Evolutionary conservation across 2,329 filamentous ascomycete species (phyloP).

Genomic region (Cordyceps militaris): DNA sequence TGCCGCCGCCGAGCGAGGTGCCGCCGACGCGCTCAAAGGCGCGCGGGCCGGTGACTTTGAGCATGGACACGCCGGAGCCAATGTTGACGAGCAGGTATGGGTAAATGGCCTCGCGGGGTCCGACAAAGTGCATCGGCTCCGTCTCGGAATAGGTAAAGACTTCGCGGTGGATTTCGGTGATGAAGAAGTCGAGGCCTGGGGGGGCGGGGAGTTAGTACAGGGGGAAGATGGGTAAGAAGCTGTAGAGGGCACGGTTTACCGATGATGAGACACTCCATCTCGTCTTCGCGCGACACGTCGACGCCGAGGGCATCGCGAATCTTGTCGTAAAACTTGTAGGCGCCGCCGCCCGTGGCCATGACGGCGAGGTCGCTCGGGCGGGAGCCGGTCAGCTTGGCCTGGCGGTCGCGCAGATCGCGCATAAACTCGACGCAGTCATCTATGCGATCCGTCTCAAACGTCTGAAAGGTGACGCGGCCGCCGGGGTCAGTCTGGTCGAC

Average conservation of each 20-base stretch:
- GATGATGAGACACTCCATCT: conserved; percentile 98
- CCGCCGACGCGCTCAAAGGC: conserved; percentile 88
- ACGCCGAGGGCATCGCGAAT: conserved; percentile 78
- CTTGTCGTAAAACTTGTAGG: conserved; percentile 93
- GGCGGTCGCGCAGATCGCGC: conserved; percentile 74
- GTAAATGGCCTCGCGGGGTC: conserved; percentile 74
- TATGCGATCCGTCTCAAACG: conserved; percentile 92
- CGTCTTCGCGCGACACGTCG: conserved; percentile 85
- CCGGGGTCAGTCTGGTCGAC: conserved; percentile 71
- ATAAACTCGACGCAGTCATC: conserved; percentile 92
- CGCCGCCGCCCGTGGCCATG: conserved; percentile 92
- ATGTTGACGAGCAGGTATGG: conserved; percentile 98
- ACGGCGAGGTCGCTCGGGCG: conserved; percentile 69
- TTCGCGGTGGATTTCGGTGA: conserved; percentile 92
- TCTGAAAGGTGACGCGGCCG: conserved; percentile 88
- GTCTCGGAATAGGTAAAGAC: conserved; percentile 94
- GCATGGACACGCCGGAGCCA: conserved; percentile 91
- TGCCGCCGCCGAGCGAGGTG: conserved; percentile 92
- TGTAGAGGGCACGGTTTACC: conserved; percentile 41
- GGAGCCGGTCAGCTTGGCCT: conserved; percentile 68
- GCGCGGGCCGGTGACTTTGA: conserved; percentile 88
- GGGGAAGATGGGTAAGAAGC: neutral
- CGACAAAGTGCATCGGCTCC: conserved; percentile 83
- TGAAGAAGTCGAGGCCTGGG: conserved; percentile 92
- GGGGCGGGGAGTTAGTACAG: neutral